Base-by-base conservation (phyloP, 805 yeast species). In the Cyberlindnera mrakii region DNA sequence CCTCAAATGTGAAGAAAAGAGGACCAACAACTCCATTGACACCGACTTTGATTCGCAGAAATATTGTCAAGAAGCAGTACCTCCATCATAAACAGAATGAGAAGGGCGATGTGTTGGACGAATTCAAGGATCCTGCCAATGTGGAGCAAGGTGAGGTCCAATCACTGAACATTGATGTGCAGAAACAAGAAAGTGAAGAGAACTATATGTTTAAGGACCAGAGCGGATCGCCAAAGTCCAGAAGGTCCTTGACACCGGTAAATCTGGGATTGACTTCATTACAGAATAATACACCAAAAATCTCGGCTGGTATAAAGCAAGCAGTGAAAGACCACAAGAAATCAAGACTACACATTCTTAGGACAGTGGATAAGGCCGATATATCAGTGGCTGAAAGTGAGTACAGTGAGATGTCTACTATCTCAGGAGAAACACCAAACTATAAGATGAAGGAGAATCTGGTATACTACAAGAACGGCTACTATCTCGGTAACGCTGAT, bases 1-100 rank as follows among this genome's bases (percentile, higher is more conserved):
- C 32, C 10, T 29, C 30, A 14, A 43, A 43, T 32, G 44, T 40
- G 31, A 56, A 50, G 38, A 57, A 57, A 35, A 48, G 62, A 46
- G 53, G 47, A 2, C 62, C 62, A 29, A 46, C 53, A 1, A 57
- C 62, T 3, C 62, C 62, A 6, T 45, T 57, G 39, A 57, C 62
- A 1, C 62, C 62, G 4, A 41, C 59, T 0, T 44, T 57, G n/a
- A 42, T 51, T 17, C 53, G 53, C 20, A 48, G 48, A 34, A 57
- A 53, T 39, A 48, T 46, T 11, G 43, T 47, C 19, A 57, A 57
- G 42, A 57, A 44, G 27, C 54, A 49, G 25, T 30, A 40, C 19
- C 8, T 44, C 16, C 40, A 25, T 5, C 20, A 35, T 25, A 35
- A 37, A 9, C 33, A 20, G 17, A 30, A n/a, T 27, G 33, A n/a